Evolutionary conservation across 305 asterid species (phyloP).

Genomic region (Fraxinus sp.): DNA sequence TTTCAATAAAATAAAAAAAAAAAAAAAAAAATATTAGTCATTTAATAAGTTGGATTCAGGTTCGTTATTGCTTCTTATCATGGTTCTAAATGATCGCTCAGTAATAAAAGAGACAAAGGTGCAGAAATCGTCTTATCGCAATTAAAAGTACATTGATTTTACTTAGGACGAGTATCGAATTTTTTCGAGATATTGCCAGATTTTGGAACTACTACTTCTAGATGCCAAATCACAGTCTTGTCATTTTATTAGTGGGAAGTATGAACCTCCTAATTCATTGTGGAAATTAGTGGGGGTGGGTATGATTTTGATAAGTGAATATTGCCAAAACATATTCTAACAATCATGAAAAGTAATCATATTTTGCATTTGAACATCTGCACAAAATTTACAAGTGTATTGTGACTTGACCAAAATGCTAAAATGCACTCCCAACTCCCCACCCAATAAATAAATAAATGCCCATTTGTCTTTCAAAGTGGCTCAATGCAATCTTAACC

Average conservation of each 20-base stretch:
- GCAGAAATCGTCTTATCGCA: too few species aligned
- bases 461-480: background rate
- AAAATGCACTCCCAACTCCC: constrained; percentile 1
- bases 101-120: background rate
- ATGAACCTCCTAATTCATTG: background rate
- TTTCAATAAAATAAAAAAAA: too few species aligned
- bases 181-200: background rate
- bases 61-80: background rate
- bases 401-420: background rate
- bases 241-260: background rate
- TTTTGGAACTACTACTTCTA: background rate
- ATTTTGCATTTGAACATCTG: background rate
- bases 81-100: background rate
- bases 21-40: too few species aligned
- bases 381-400: background rate
- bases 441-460: background rate
- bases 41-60: background rate
- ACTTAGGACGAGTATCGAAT: background rate
- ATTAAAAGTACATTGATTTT: background rate
- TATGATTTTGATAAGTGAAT: background rate
- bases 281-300: background rate
- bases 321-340: background rate
- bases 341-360: background rate
- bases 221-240: background rate
- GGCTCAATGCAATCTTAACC: background rate